Percentiles rank a stretch among this genome's conserved stretches.
These are phyloP conservation scores for Fraxinus angustifolia DNA, from an alignment of 305 asterid genomes.

Conservation along the genomic window DNA sequence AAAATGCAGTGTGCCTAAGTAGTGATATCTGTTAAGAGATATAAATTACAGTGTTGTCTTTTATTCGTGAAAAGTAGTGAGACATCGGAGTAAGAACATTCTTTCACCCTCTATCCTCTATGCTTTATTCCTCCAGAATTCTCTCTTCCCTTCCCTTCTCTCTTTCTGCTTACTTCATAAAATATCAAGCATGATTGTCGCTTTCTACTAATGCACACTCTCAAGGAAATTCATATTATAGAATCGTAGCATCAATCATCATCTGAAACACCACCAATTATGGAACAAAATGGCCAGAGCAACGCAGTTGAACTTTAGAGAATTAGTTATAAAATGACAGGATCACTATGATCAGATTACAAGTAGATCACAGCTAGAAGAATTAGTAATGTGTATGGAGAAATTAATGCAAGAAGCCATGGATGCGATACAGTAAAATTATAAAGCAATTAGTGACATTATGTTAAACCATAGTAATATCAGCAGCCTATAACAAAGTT, in stretches of 20 bases:
- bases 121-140: not conserved
- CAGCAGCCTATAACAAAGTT: not conserved
- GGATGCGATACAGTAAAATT: not conserved
- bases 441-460: not conserved
- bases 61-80: not conserved
- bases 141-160: not conserved
- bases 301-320: not conserved
- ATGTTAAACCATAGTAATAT: not conserved
- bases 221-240: not conserved
- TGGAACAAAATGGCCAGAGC: not conserved
- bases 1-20: not conserved
- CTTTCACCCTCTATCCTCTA: not conserved
- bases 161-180: not conserved
- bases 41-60: not conserved
- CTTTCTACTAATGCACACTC: not conserved
- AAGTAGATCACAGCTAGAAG: not conserved
- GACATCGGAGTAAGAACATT: not conserved
- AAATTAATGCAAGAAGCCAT: not conserved
- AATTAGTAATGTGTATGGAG: not conserved
- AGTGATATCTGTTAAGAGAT: not conserved
- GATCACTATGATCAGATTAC: not conserved
- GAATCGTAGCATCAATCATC: not conserved
- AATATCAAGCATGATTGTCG: not conserved
- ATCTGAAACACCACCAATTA: not conserved
- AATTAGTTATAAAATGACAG: not conserved